Evolutionary conservation across 176 grass and related monocot species (phyloP).

Genomic region (Oryza rufipogon): DNA sequence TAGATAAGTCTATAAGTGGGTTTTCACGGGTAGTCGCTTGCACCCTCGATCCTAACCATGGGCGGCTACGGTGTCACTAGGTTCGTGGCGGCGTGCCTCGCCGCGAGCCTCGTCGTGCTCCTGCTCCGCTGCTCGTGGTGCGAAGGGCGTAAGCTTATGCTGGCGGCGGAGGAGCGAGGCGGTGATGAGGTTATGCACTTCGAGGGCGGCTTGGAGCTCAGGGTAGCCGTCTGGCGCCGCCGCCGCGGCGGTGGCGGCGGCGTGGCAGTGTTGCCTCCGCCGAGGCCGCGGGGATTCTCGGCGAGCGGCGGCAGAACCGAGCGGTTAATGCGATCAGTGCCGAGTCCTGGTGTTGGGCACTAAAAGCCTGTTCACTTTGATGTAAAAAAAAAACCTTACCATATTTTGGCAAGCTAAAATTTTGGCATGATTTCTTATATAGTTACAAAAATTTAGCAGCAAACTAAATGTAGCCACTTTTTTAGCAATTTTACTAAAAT

Average conservation of each 20-base stretch:
- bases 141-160: constrained; percentile 44
- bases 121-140: constrained; percentile 17
- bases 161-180: not conserved
- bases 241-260: not conserved
- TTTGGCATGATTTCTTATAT: too few relatives aligned
- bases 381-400: too few relatives aligned
- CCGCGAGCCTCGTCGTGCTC: constrained; percentile 35
- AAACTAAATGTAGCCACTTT: too few relatives aligned
- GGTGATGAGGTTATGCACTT: constrained; percentile 33
- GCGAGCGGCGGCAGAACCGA: constrained; percentile 13
- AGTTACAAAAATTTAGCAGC: too few relatives aligned
- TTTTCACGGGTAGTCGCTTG: too few relatives aligned
- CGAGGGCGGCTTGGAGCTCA: constrained; percentile 39
- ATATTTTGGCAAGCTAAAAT: too few relatives aligned
- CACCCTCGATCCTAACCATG: not conserved
- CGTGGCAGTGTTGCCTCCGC: not conserved
- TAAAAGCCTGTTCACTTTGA: constrained; percentile 1
- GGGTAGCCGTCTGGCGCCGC: not conserved
- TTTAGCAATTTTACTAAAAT: too few relatives aligned
- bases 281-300: not conserved
- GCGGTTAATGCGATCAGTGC: constrained; percentile 60
- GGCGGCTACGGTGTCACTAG: not conserved
- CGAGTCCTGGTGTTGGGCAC: constrained; percentile 67
- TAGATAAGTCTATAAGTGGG: too few relatives aligned
- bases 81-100: not conserved